These are phyloP conservation scores for Aspergillus fischeri DNA, from an alignment of 2,329 filamentous ascomycete species.

Conservation along the genomic window DNA sequence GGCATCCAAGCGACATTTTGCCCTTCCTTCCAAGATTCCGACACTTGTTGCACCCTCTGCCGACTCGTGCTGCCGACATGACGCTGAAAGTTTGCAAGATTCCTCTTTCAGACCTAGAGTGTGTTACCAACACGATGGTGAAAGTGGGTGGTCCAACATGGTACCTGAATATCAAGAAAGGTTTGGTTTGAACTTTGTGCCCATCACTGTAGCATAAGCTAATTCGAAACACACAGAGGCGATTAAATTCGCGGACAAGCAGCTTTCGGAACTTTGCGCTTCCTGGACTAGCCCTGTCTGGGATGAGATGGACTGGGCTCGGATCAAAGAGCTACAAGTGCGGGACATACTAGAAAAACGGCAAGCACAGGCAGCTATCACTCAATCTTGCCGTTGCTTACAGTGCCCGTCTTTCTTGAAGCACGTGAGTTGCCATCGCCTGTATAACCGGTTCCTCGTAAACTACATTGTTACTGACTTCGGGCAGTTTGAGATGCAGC, in stretches of 20 bases:
- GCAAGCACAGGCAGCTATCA: conserved; percentile 56
- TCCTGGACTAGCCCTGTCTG: conserved; percentile 72
- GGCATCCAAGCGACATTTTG: conserved; percentile 78
- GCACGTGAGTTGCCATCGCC: conserved; percentile 61
- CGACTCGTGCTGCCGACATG: conserved; percentile 63
- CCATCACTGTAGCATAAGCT: neutral
- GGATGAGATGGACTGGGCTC: conserved; percentile 78
- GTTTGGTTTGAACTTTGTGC: conserved; percentile 23
- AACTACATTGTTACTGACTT: conserved; percentile 17
- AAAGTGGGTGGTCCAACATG: conserved; percentile 48
- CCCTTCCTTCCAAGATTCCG: conserved; percentile 75
- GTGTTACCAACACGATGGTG: conserved; percentile 66
- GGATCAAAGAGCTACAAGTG: conserved; percentile 76
- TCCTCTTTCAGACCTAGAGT: conserved; percentile 74
- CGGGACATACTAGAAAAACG: conserved; percentile 75
- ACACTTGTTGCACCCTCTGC: conserved; percentile 62
- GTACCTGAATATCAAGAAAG: conserved; percentile 49
- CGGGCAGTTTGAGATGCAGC: conserved; percentile 80
- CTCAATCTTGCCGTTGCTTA: conserved; percentile 62
- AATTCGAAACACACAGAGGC: conserved; percentile 40
- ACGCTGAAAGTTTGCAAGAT: conserved; percentile 65
- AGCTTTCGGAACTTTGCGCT: conserved; percentile 64
- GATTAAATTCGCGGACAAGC: conserved; percentile 59
- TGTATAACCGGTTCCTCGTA: neutral
- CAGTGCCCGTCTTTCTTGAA: conserved; percentile 76